Base-by-base conservation (phyloP, 441 rosid genomes). In the Biscutella laevigata region DNA sequence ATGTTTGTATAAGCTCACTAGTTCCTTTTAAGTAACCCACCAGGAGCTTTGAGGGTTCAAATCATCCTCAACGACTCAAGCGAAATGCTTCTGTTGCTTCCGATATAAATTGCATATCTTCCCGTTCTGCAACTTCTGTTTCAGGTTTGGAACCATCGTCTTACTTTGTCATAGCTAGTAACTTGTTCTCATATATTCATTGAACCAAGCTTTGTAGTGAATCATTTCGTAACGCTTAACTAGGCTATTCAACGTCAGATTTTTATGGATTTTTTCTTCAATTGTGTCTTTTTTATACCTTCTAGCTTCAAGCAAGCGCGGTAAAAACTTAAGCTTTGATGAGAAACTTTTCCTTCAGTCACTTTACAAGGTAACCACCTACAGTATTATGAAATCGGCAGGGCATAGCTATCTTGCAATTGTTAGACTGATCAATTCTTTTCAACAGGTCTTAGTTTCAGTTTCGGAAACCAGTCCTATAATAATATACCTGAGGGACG, bases 401-500 rank as follows among this genome's bases (percentile, higher is more conserved):
- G 6, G 8, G 1, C 0, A 7, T 0, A 1, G n/a, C 29, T n/a
- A n/a, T 26, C 14, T 10, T 40, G 20, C 5, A 11, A 0, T 22
- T 21, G 30, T 50, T 50, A 51, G 20, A 36, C 60, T 14, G 36
- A 57, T 45, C 24, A 46, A 35, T 36, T 54, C 57, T 15, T 56
- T 22, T n/a, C n/a, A n/a, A 13, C 75, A 91, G 98, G 95, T 86
- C 4, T 75, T 92, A 83, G 72, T 74, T 62, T 76, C 85, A 10
- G 66, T 77, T 50, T 82, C 99, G 20, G 88, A 86, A 76, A 72
- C 68, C 58, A 64, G 71, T 64, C 68, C 92, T 7, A 55, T 88
- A 53, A 79, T 92, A 48, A 57, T 92, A 59, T 92, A 92, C 77
- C 68, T 92, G 29, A 77, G 99, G 77, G 95, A 92, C 37, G 77